Conservation (phyloP, 179 eudicot genomes). For the Heliamphora pulchella region DNA sequence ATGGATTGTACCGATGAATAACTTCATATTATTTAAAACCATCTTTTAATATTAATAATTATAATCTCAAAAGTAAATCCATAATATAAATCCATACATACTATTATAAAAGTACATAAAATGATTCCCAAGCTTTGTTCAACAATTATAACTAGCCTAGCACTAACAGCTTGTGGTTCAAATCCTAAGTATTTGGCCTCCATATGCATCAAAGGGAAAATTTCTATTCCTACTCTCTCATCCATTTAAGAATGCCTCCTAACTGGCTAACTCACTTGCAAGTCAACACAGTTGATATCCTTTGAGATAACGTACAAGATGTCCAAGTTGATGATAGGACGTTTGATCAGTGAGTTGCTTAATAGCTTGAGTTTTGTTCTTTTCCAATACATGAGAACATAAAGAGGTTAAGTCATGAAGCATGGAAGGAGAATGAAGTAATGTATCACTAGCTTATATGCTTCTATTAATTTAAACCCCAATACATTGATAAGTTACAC, state of each 20-base stretch:
- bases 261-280: neutral
- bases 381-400: neutral
- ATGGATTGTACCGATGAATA: too few relatives aligned
- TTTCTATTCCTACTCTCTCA: neutral
- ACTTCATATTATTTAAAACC: too few relatives aligned
- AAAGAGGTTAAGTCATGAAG: neutral
- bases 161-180: neutral
- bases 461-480: neutral
- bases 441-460: neutral
- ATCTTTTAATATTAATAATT: too few relatives aligned
- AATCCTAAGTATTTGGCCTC: neutral
- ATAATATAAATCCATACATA: too few relatives aligned
- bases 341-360: constrained; percentile 5
- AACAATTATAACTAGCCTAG: too few relatives aligned
- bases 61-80: too few relatives aligned
- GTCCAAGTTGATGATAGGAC: neutral
- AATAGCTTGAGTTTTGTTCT: neutral
- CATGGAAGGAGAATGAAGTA: neutral
- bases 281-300: neutral
- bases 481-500: neutral
- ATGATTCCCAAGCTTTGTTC: too few relatives aligned
- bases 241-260: neutral
- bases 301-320: neutral
- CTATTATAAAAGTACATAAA: too few relatives aligned
- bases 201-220: neutral